Evolutionary conservation across 257 asterid genomes (phyloP).

Genomic region (Craterostigma plantagineum): DNA sequence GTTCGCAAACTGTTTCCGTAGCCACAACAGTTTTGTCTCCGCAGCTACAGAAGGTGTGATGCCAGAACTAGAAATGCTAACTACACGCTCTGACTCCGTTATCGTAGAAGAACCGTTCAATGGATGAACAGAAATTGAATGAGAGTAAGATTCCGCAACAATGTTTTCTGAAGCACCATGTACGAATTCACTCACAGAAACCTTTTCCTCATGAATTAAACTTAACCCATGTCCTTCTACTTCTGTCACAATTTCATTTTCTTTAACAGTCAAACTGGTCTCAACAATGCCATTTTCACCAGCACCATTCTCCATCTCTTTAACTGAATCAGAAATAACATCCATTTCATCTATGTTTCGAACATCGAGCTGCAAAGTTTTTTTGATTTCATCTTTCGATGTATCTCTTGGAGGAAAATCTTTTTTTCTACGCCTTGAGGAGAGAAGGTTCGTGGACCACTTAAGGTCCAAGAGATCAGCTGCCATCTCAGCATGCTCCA

Average conservation of each 20-base stretch:
- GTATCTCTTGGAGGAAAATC: slow-evolving; percentile 16
- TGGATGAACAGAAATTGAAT: slow-evolving; percentile 9
- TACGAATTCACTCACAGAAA: slow-evolving; percentile 11
- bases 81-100: slow-evolving; percentile 2
- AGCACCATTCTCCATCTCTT: not conserved
- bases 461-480: slow-evolving; percentile 89
- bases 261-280: no score
- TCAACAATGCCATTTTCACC: slow-evolving; percentile 7
- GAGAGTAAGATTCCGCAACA: slow-evolving; percentile 18
- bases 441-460: slow-evolving; percentile 72
- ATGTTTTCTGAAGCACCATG: slow-evolving; percentile 13
- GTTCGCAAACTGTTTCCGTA: slow-evolving; percentile 5
- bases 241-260: no score
- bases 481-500: slow-evolving; percentile 85
- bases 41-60: slow-evolving; percentile 10
- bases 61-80: slow-evolving; percentile 13
- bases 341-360: no score
- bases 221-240: no score
- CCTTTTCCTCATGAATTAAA: not conserved
- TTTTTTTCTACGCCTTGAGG: slow-evolving; percentile 17
- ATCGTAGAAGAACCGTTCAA: not conserved
- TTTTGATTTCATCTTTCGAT: slow-evolving; percentile 11
- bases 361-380: slow-evolving; percentile 1
- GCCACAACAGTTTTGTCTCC: slow-evolving; percentile 6
- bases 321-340: no score